Base-by-base conservation (phyloP, 2,329 filamentous ascomycete genomes). In the Pleoardoris graminearum region DNA sequence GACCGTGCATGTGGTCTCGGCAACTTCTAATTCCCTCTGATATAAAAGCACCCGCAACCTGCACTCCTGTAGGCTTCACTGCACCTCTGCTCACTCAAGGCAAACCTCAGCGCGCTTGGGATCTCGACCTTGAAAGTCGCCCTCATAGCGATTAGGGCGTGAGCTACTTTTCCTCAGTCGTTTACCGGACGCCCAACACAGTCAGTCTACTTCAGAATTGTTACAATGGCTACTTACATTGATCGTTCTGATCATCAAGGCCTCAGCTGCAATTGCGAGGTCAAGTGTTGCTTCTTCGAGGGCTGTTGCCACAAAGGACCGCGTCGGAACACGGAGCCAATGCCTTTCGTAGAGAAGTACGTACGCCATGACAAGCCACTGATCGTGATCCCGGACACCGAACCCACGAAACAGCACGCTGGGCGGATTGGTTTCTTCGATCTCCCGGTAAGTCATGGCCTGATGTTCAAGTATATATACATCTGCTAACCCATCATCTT, bases 271-370 rank as follows among this genome's bases (percentile, higher is more conserved):
- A 17, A 5, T 8, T 50, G 39, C 39, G 5, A 14, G 2, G 7
- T 29, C 48, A 50, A 38, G 27, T 50, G 48, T 32, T 50, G 48
- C 16, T 16, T 22, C 30, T 38, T 49, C 29, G 47, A 41, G 21
- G 47, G 47, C n/a, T 49, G 47, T 21, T 42, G 47, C 19, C n/a
- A 2, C 27, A 27, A 11, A 21, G 17, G 35, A 10, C 25, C 37
- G 4, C 16, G 27, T 12, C 22, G 35, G 35, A 30, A 14, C 27
- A 19, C 22, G 10, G 47, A 42, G 12, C 12, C 30, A 7, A 7
- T 7, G 16, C 48, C 48, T 1, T 17, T 33, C 17, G 30, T 50
- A 17, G 41, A 46, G 16, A 8, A n/a, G 12, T 45, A 51, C 21
- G 48, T 51, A 39, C 17, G 48, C n/a, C 5, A 19, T n/a, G 3